Evolutionary conservation across 2,329 filamentous ascomycete genomes (phyloP), one percentile per base, ranked within the genome.

Genomic region (Chalara sp.): DNA sequence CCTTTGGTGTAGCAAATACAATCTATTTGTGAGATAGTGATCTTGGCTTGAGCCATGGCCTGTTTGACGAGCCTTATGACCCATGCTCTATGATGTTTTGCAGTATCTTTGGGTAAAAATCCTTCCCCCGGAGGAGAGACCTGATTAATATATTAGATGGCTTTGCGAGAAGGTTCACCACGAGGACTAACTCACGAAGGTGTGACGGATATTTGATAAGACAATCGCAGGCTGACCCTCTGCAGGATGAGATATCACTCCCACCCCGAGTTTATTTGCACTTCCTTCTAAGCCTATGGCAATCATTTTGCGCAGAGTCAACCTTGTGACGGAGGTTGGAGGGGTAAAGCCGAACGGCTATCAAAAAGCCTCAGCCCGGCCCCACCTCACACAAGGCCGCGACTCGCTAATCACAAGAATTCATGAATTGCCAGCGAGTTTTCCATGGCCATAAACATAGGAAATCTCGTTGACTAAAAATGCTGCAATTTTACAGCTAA

Each of bases 1-100:
- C 93, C 93, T 65, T 87, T 86, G 2, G 93, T 99, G 72, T 92
- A 99, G 77, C 91, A 96, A 61, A 99, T 86, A 70, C 90, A 96
- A 69, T 92, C 84, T 44, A 99, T 78, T 65, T 95, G 85, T 10
- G 72, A 63, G 11, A 83, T 69, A 0, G 68, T 62, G 3, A 88
- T 66, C 21, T 72, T 72, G 0, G 92, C 89, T 58, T 86, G 83
- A 51, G 76, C 74, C 56, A 99, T 80, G 5, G 92, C 89, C 55
- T 81, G 79, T 60, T 85, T 89, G 13, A 93, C 86, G n/a, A 97
- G 75, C 29, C 77, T 73, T 12, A 89, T 86, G 56, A 97, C 89
- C 83, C 87, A 89, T 65, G 81, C 67, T 57, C 93, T 85, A 76
- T 99, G 93, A 72, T 99, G 93, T 48, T 81, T 80, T 12, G 93